Percentiles rank a stretch among this genome's conserved stretches.
Conservation (phyloP, 202 grass and related monocot species). For the Bolboschoenoplectus hybrid region DNA sequence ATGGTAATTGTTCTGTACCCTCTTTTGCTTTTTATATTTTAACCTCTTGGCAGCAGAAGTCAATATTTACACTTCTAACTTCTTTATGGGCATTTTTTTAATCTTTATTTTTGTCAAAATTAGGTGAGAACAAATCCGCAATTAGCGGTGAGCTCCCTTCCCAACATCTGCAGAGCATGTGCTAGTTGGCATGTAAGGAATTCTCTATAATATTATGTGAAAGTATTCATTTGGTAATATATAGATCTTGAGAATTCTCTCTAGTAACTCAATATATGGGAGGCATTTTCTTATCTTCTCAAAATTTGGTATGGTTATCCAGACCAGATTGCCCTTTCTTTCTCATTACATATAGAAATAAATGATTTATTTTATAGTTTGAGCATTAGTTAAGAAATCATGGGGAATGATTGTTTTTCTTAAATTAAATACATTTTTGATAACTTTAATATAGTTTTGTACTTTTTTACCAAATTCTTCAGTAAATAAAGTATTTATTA, state of each 20-base stretch:
- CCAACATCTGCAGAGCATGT: slow-evolving; percentile 76
- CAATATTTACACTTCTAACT: slow-evolving; percentile 3
- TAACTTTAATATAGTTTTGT: background rate
- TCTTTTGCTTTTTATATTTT: slow-evolving; percentile 26
- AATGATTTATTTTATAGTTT: background rate
- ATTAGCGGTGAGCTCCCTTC: slow-evolving; percentile 69
- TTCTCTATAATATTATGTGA: background rate
- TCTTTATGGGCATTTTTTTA: background rate
- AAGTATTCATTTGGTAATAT: slow-evolving; percentile 16
- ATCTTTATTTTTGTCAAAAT: background rate
- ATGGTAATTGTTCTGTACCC: slow-evolving; percentile 51
- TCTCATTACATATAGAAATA: background rate
- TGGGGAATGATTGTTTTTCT: too few species aligned
- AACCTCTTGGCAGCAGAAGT: background rate
- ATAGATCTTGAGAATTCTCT: background rate
- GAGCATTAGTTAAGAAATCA: background rate
- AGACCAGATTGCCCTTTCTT: background rate
- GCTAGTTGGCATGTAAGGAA: slow-evolving; percentile 92
- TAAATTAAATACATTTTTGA: background rate
- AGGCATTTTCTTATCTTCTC: background rate
- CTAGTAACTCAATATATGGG: background rate
- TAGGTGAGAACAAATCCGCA: slow-evolving; percentile 87
- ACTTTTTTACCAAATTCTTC: background rate
- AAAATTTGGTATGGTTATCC: background rate
- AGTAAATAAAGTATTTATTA: background rate